Percentiles rank a stretch among this genome's conserved stretches.
These are phyloP conservation scores for Fusarium pseudonygamai DNA, from an alignment of 2,329 filamentous ascomycete species.

Conservation along the genomic window DNA sequence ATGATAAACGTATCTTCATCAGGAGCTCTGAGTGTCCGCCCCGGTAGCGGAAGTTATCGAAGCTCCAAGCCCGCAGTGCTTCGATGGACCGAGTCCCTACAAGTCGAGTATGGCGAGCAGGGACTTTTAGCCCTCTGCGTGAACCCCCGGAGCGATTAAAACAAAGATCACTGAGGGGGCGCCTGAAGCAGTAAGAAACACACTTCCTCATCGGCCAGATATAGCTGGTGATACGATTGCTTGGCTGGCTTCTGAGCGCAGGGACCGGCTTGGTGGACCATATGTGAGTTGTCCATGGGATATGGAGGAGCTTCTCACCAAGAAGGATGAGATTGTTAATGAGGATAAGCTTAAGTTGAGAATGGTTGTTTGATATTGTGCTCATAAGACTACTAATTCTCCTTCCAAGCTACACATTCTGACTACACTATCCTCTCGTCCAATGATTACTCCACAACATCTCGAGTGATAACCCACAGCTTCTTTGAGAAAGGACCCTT, in stretches of 20 bases:
- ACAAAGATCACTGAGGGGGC: not conserved
- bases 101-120: not conserved
- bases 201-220: not conserved
- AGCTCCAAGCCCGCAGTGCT: not conserved
- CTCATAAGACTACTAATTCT: too few species aligned
- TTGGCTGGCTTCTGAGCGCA: not conserved
- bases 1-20: not conserved
- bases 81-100: not conserved
- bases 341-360: not conserved
- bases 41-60: not conserved
- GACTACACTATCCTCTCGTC: too few species aligned
- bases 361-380: not conserved
- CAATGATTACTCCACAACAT: not conserved
- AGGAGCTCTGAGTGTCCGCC: not conserved
- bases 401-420: too few species aligned
- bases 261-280: not conserved
- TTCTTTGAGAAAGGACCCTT: slow-evolving; percentile 9
- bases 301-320: not conserved
- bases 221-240: not conserved
- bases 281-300: not conserved
- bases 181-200: not conserved
- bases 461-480: slow-evolving; percentile 1
- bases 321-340: not conserved
- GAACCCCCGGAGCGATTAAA: rapidly evolving
- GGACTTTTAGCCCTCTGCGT: rapidly evolving